A percentile compares a stretch with the other conserved stretches of the same genome.
Evolutionary conservation across 306 rosid species (phyloP).

Genomic region (Fagus sylvatica): DNA sequence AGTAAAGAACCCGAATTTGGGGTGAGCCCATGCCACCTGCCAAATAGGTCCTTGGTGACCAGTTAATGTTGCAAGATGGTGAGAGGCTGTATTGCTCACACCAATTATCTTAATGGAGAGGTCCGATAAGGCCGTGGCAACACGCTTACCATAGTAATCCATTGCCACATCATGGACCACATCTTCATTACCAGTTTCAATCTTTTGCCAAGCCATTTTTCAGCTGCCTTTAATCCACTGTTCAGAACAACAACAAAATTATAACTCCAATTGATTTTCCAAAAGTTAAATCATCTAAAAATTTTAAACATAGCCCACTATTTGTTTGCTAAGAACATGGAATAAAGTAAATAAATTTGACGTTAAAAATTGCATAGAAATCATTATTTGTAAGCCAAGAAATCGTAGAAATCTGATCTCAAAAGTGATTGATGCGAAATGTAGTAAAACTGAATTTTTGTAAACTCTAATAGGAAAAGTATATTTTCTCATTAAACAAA

Average conservation of each 20-base stretch:
- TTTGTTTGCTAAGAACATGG: background rate
- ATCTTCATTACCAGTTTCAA: constrained; percentile 81
- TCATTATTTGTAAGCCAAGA: background rate
- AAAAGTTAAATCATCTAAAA: background rate
- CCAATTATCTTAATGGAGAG: constrained; percentile 80
- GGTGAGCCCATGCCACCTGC: constrained; percentile 88
- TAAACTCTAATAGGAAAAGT: no score
- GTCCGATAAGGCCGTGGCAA: constrained; percentile 81
- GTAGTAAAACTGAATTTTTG: no score
- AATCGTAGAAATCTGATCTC: background rate
- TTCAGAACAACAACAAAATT: background rate
- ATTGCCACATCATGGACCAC: constrained; percentile 70
- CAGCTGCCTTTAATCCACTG: background rate
- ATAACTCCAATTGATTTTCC: background rate
- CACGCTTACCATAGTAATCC: constrained; percentile 85
- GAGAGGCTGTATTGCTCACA: constrained; percentile 69
- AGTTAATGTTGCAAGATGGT: constrained; percentile 66
- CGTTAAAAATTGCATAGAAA: background rate
- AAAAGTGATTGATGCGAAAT: background rate
- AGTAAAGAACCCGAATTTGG: constrained; percentile 75
- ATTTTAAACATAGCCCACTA: background rate
- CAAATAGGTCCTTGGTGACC: constrained; percentile 89
- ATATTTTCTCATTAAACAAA: no score
- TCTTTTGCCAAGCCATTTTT: constrained; percentile 71
- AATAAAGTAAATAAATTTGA: background rate